Conservation (phyloP, 169 alveolate species). For the Plasmodium coatneyi region DNA sequence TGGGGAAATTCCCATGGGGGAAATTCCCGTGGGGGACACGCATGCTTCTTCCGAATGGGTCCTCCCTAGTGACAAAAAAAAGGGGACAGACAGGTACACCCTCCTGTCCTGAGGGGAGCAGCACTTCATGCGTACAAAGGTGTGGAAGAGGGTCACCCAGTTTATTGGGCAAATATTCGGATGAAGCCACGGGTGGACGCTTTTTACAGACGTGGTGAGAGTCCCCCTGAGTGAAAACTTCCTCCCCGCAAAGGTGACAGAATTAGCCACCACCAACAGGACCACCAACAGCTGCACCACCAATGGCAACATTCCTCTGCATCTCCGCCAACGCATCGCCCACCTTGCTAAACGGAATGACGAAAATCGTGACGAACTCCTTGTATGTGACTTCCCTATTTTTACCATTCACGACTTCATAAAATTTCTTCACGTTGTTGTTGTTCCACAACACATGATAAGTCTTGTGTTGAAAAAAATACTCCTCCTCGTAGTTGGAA, state of each 20-base stretch:
- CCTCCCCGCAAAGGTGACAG: background rate
- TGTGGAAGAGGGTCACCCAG: background rate
- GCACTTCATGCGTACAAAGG: background rate
- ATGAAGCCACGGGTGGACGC: background rate
- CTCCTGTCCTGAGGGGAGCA: constrained; percentile 5
- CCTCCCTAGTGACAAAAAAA: constrained; percentile 15
- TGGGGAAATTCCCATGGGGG: background rate
- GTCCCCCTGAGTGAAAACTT: background rate
- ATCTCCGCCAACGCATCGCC: background rate
- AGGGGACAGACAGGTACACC: constrained; percentile 19
- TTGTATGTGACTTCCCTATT: constrained; percentile 21
- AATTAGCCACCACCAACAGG: background rate
- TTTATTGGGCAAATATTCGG: background rate
- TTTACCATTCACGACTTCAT: constrained; percentile 14
- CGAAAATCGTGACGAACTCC: constrained; percentile 29
- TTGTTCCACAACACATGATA: constrained; percentile 43
- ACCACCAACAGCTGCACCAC: background rate
- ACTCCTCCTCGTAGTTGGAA: constrained; percentile 52
- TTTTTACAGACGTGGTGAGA: background rate
- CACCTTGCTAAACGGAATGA: constrained; percentile 13
- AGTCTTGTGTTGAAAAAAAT: constrained; percentile 39
- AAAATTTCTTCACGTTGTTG: constrained; percentile 51
- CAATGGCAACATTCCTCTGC: background rate
- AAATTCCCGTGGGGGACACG: background rate
- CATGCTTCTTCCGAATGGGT: background rate